Conservation (phyloP, 768 basidiomycete species). For the Rhizopogon vinicolor region DNA sequence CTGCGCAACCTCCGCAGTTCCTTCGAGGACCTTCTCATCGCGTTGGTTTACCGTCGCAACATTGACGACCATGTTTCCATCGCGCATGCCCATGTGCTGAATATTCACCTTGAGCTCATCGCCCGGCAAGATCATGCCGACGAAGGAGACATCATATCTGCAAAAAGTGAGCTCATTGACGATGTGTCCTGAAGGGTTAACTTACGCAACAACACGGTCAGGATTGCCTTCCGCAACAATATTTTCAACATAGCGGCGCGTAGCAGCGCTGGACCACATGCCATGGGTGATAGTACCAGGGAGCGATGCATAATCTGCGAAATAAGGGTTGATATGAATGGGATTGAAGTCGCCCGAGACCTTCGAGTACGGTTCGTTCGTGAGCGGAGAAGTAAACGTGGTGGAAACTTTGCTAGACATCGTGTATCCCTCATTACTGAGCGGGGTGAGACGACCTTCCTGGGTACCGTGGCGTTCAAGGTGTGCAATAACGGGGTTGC, state of each 20-base stretch:
- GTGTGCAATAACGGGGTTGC: constrained; percentile 92
- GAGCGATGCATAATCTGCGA: constrained; percentile 87
- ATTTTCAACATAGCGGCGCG: constrained; percentile 87
- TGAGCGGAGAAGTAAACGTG: constrained; percentile 76
- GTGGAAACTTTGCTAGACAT: constrained; percentile 63
- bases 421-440: constrained; percentile 84
- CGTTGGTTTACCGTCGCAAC: constrained; percentile 80
- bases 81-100: constrained; percentile 86
- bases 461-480: constrained; percentile 86
- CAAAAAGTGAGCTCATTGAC: constrained; percentile 1
- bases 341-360: constrained; percentile 99
- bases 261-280: constrained; percentile 95
- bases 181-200: constrained; percentile 8
- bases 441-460: constrained; percentile 70
- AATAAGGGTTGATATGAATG: constrained; percentile 98
- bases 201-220: constrained; percentile 83
- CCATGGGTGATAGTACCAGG: constrained; percentile 98
- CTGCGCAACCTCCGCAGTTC: constrained; percentile 91
- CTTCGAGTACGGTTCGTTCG: constrained; percentile 94
- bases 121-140: constrained; percentile 94
- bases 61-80: constrained; percentile 89
- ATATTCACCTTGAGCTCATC: constrained; percentile 85
- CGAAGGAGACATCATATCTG: constrained; percentile 92
- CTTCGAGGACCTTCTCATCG: constrained; percentile 90
- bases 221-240: constrained; percentile 92